A percentile compares a stretch with the other conserved stretches of the same genome.
phyloP scores from a whole-genome alignment of 768 basidiomycete genomes.

The Tylopilus balloui region DNA sequence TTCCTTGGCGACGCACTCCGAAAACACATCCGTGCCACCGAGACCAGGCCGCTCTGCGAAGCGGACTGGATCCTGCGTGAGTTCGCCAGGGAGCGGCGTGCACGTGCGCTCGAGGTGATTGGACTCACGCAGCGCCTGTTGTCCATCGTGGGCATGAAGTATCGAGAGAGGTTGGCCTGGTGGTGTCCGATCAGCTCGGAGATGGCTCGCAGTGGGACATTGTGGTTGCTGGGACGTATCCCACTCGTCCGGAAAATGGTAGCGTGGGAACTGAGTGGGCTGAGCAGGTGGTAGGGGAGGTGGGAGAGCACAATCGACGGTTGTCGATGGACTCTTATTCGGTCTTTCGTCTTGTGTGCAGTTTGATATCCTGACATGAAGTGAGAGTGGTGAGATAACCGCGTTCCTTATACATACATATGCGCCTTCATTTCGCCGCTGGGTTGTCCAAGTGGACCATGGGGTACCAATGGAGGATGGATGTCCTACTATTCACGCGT shows the following conservation, averaged over 20 bases:
- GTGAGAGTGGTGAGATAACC: no score
- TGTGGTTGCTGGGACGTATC: conserved; percentile 22
- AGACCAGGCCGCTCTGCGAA: conserved; percentile 4
- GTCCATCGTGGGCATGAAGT: conserved; percentile 19
- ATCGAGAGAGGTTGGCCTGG: conserved; percentile 10
- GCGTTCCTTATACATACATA: no score
- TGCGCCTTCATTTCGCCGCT: no score
- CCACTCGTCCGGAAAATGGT: conserved; percentile 9
- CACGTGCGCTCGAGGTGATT: conserved; percentile 40
- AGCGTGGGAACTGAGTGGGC: conserved; percentile 22
- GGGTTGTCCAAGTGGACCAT: no score
- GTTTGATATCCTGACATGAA: no score
- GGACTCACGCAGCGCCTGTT: conserved; percentile 35
- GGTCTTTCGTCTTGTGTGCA: no score
- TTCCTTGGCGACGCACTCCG: conserved; percentile 39
- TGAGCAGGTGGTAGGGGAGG: conserved; percentile 17
- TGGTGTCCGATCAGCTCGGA: conserved; percentile 23
- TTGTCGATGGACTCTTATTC: no score
- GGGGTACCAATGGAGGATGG: no score
- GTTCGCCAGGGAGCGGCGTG: conserved; percentile 35
- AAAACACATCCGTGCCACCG: conserved; percentile 28
- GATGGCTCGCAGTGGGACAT: conserved; percentile 22
- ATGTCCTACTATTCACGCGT: no score
- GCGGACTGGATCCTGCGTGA: conserved; percentile 32
- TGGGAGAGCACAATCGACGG: no score